Conservation (phyloP, 2,329 filamentous ascomycete species). For the Fusarium guadeloupense region DNA sequence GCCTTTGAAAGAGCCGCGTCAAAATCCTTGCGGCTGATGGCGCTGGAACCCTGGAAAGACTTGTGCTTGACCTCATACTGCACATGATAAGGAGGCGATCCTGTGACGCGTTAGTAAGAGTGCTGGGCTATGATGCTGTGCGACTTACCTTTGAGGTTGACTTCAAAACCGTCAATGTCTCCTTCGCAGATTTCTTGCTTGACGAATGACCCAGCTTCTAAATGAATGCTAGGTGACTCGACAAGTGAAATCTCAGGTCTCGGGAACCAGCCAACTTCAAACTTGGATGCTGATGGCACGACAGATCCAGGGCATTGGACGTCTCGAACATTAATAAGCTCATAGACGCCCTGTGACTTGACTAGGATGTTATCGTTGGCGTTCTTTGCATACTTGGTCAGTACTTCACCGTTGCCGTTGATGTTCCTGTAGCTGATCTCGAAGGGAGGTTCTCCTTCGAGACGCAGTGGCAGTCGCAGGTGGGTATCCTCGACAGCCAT, state of each 20-base stretch:
- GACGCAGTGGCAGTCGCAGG: conserved; percentile 80
- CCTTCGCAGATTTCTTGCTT: conserved; percentile 93
- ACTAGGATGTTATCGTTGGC: conserved; percentile 76
- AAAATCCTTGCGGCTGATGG: conserved; percentile 74
- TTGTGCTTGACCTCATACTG: conserved; percentile 83
- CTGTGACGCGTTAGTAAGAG: conserved; percentile 55
- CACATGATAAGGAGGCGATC: conserved; percentile 81
- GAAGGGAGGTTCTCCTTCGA: conserved; percentile 90
- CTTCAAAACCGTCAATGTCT: conserved; percentile 87
- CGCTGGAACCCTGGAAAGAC: conserved; percentile 70
- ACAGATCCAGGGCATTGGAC: conserved; percentile 83
- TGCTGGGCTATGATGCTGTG: neutral
- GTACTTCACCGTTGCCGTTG: conserved; percentile 59
- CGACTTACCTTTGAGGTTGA: conserved; percentile 76
- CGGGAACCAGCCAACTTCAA: conserved; percentile 86
- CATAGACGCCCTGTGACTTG: conserved; percentile 75
- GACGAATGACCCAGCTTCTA: conserved; percentile 64
- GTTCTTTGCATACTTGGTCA: conserved; percentile 59
- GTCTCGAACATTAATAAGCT: conserved; percentile 81
- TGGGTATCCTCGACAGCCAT: conserved; percentile 79
- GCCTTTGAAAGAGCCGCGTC: conserved; percentile 80
- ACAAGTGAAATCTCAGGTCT: conserved; percentile 77
- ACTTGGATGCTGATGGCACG: conserved; percentile 76
- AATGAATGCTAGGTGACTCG: conserved; percentile 68
- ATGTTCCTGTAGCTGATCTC: conserved; percentile 77